These are phyloP conservation scores for Cordyceps militaris DNA, from an alignment of 2,329 filamentous ascomycete species.

Conservation along the genomic window DNA sequence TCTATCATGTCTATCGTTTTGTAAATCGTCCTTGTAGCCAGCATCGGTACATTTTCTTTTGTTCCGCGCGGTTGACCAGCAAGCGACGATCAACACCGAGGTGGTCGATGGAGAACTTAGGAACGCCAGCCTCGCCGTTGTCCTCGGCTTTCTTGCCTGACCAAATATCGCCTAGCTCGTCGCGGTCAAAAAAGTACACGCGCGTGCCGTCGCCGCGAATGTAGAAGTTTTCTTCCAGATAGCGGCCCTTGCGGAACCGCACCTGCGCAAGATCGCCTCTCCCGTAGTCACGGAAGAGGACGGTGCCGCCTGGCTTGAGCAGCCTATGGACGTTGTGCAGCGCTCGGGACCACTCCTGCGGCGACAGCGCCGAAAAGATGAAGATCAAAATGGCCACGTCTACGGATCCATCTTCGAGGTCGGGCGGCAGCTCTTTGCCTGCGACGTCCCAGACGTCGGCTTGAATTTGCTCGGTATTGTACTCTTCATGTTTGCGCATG, in stretches of 20 bases:
- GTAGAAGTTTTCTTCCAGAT: constrained; percentile 95
- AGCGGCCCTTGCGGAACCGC: constrained; percentile 90
- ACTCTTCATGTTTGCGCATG: constrained; percentile 74
- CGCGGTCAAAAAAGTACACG: constrained; percentile 93
- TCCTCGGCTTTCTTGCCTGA: constrained; percentile 32
- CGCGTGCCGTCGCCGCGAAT: constrained; percentile 90
- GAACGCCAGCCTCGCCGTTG: constrained; percentile 21
- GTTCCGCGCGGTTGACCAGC: constrained; percentile 82
- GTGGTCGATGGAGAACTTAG: constrained; percentile 63
- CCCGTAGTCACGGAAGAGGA: constrained; percentile 95
- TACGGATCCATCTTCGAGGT: constrained; percentile 68
- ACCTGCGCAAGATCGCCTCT: constrained; percentile 94
- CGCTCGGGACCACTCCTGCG: constrained; percentile 74
- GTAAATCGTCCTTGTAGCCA: constrained; percentile 84
- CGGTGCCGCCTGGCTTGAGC: constrained; percentile 85
- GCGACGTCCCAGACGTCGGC: constrained; percentile 95
- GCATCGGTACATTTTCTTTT: constrained; percentile 97
- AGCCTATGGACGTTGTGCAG: constrained; percentile 74
- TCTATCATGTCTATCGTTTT: constrained; percentile 47
- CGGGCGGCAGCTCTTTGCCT: constrained; percentile 65
- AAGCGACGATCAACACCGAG: constrained; percentile 81
- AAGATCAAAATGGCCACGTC: constrained; percentile 94
- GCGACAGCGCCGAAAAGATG: constrained; percentile 88
- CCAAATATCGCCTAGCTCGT: constrained; percentile 79
- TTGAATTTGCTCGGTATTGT: constrained; percentile 63